A percentile compares a stretch with the other conserved stretches of the same genome.
These are phyloP conservation scores for Nakaseomyces kungkrabaensis DNA, from an alignment of 1,139 yeast genomes.

Conservation along the genomic window DNA sequence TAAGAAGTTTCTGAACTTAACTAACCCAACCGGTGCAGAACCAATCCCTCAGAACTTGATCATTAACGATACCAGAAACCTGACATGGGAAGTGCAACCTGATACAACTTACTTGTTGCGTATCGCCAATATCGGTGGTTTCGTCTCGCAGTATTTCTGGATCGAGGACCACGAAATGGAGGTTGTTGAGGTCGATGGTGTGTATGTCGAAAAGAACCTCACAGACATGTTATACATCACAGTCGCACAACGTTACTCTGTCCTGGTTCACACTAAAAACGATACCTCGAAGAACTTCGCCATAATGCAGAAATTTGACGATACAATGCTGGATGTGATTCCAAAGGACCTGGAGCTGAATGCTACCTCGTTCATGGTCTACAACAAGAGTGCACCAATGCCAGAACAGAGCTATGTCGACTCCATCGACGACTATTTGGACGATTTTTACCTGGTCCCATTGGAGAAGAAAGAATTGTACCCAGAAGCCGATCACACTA, in stretches of 20 bases:
- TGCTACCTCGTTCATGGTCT: constrained; percentile 62
- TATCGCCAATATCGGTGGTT: constrained; percentile 74
- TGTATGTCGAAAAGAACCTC: constrained; percentile 55
- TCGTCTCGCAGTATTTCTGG: constrained; percentile 75
- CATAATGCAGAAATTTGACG: constrained; percentile 68
- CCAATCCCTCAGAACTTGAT: constrained; percentile 78
- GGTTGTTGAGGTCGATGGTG: constrained; percentile 78
- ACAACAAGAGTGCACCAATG: constrained; percentile 37
- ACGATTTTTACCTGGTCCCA: constrained; percentile 61
- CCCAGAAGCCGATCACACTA: constrained; percentile 57
- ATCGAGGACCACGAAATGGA: constrained; percentile 77
- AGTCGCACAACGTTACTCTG: constrained; percentile 71
- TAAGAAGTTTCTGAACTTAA: constrained; percentile 49
- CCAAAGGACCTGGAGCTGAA: constrained; percentile 58
- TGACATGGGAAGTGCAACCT: constrained; percentile 64
- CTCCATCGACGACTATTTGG: constrained; percentile 40
- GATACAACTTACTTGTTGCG: constrained; percentile 72
- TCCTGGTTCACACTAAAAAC: constrained; percentile 61
- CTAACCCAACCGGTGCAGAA: constrained; percentile 94
- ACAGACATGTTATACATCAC: constrained; percentile 56
- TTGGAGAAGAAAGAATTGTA: constrained; percentile 39
- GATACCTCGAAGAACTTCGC: constrained; percentile 55
- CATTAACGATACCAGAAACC: constrained; percentile 68
- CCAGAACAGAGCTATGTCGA: constrained; percentile 41
- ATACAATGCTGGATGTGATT: constrained; percentile 63